These are phyloP conservation scores for Neoarthrinium moseri DNA, from an alignment of 2,329 filamentous ascomycete genomes.

Conservation along the genomic window DNA sequence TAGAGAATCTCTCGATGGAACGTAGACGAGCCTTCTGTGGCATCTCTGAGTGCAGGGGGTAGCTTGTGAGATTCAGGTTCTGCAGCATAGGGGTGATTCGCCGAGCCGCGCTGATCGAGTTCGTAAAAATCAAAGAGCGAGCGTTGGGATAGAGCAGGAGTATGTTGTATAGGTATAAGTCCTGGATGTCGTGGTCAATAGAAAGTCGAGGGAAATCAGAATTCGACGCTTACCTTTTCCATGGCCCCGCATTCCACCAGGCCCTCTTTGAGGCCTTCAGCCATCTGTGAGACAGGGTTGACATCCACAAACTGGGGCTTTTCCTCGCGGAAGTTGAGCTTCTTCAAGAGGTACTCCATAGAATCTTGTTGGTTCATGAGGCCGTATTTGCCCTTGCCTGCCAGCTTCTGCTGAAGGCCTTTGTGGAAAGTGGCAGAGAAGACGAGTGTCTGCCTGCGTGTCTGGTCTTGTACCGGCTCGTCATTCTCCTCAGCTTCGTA, in stretches of 20 bases:
- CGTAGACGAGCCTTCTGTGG: constrained; percentile 92
- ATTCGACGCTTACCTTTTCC: constrained; percentile 70
- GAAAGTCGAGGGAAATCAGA: neutral
- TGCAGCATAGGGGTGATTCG: constrained; percentile 82
- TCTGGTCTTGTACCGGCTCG: constrained; percentile 41
- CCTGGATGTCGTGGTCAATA: constrained; percentile 43
- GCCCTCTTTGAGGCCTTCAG: constrained; percentile 79
- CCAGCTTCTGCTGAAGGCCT: constrained; percentile 84
- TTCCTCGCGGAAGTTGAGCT: constrained; percentile 81
- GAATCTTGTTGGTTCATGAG: constrained; percentile 74
- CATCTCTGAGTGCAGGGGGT: constrained; percentile 91
- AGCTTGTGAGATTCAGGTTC: constrained; percentile 73
- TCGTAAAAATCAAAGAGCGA: constrained; percentile 88
- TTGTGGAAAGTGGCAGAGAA: constrained; percentile 97
- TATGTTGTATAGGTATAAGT: constrained; percentile 88
- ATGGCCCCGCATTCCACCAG: constrained; percentile 88
- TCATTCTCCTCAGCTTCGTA: constrained; percentile 54
- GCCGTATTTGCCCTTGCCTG: constrained; percentile 69
- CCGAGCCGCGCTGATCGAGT: constrained; percentile 90
- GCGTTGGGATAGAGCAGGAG: constrained; percentile 78
- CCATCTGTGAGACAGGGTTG: constrained; percentile 88
- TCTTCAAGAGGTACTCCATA: constrained; percentile 89
- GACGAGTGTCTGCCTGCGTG: constrained; percentile 79
- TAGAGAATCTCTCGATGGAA: constrained; percentile 85
- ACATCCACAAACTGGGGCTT: constrained; percentile 89